Evolutionary conservation across 495 filamentous ascomycete species (phyloP).

Genomic region (Glarea lozoyensis): DNA sequence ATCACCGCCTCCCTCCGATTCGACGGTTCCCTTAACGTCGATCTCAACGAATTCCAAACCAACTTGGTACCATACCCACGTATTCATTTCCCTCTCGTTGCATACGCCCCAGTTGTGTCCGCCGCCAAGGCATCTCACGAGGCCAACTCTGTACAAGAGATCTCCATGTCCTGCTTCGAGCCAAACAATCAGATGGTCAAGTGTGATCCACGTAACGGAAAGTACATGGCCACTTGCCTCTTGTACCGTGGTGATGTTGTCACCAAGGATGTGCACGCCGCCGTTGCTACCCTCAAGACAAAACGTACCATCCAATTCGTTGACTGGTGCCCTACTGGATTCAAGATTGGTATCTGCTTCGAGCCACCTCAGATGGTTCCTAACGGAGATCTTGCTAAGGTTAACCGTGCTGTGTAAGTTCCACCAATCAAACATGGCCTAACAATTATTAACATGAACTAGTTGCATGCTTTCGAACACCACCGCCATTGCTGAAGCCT

Average conservation of each 20-base stretch:
- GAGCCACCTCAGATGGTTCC: slow-evolving; percentile 92
- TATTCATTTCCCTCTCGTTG: slow-evolving; percentile 98
- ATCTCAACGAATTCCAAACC: slow-evolving; percentile 99
- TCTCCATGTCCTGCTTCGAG: slow-evolving; percentile 82
- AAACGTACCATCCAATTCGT: slow-evolving; percentile 98
- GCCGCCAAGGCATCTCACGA: slow-evolving; percentile 92
- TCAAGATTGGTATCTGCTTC: slow-evolving; percentile 99
- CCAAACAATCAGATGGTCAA: slow-evolving; percentile 95
- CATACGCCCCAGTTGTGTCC: slow-evolving; percentile 91
- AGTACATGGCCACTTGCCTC: slow-evolving; percentile 99
- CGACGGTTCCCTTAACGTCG: slow-evolving; percentile 97
- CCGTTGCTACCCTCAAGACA: slow-evolving; percentile 93
- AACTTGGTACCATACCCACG: slow-evolving; percentile 97
- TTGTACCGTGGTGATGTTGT: slow-evolving; percentile 98
- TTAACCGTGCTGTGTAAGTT: slow-evolving; percentile 93
- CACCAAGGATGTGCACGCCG: slow-evolving; percentile 84
- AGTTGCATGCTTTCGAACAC: slow-evolving; percentile 99
- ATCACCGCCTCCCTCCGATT: slow-evolving; percentile 98
- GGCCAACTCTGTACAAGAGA: slow-evolving; percentile 79
- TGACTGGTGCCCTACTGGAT: slow-evolving; percentile 99
- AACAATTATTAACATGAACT: slow-evolving; percentile 11
- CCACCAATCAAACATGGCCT: not conserved
- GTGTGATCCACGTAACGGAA: slow-evolving; percentile 96
- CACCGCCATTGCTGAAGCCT: slow-evolving; percentile 96
- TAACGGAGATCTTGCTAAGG: slow-evolving; percentile 93